Percentiles rank a stretch among this genome's conserved stretches.
phyloP scores from a whole-genome alignment of 768 basidiomycete genomes.

The Tulasnella sp. region DNA sequence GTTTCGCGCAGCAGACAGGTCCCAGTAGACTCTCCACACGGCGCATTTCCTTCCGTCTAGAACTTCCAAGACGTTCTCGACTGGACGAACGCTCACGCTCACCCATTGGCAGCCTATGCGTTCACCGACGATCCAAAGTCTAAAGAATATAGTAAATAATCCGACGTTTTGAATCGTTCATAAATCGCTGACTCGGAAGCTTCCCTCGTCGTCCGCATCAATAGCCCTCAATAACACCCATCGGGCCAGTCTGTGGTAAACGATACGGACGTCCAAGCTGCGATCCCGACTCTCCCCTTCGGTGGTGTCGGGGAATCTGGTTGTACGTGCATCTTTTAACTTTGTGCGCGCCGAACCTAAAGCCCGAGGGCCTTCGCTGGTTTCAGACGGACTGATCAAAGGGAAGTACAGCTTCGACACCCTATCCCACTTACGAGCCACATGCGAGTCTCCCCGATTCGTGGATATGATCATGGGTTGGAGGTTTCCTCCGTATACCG shows the following conservation, averaged over 20 bases:
- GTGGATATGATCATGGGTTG: conserved; percentile 32
- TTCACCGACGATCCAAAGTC: conserved; percentile 55
- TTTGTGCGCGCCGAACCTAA: not conserved
- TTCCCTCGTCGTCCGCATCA: not conserved
- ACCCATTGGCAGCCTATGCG: conserved; percentile 72
- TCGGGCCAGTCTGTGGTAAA: conserved; percentile 67
- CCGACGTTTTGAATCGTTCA: too few relatives aligned
- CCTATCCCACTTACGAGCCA: conserved; percentile 66
- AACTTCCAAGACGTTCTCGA: conserved; percentile 61
- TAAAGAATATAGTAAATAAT: conserved; percentile 50
- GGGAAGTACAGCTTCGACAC: conserved; percentile 68
- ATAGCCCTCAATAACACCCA: conserved; percentile 61
- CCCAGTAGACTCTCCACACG: not conserved
- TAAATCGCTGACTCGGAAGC: too few relatives aligned
- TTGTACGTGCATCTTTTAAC: conserved; percentile 40
- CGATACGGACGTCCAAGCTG: conserved; percentile 52
- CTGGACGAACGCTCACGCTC: conserved; percentile 54
- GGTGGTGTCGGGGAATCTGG: conserved; percentile 68
- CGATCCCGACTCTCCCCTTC: conserved; percentile 59
- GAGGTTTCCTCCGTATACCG: conserved; percentile 38
- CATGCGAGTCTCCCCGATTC: conserved; percentile 40
- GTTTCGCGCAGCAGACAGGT: too few relatives aligned
- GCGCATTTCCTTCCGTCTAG: not conserved
- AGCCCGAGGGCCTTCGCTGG: not conserved
- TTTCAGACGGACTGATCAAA: conserved; percentile 46